Percentiles rank a stretch among this genome's conserved stretches.
These are phyloP conservation scores for Colletotrichum falcatum DNA, from an alignment of 2,329 filamentous ascomycete genomes.

Conservation along the genomic window DNA sequence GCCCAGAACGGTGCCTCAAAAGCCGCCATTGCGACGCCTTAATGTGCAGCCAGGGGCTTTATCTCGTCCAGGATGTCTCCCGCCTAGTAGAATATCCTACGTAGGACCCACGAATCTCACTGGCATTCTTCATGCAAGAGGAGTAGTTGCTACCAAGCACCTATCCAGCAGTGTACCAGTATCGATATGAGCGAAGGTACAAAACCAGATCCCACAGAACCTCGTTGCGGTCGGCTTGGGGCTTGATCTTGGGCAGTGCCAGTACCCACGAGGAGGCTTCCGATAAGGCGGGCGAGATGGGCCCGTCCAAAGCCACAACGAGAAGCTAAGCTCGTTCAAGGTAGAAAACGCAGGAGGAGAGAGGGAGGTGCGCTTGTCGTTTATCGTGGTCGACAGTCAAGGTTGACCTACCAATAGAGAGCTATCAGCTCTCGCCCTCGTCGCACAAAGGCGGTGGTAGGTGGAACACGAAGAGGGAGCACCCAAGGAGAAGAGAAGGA, in stretches of 20 bases:
- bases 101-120: background rate
- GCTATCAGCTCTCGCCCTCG: background rate
- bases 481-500: background rate
- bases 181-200: background rate
- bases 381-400: background rate
- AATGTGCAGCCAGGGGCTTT: background rate
- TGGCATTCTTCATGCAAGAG: background rate
- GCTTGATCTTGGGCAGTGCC: background rate
- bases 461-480: background rate
- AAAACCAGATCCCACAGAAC: background rate
- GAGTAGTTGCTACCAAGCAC: background rate
- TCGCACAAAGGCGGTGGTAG: background rate
- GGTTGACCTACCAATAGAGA: background rate
- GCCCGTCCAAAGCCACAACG: conserved; percentile 1
- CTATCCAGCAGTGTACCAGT: background rate
- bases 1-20: conserved; percentile 24
- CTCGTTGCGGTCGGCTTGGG: background rate
- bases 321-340: background rate
- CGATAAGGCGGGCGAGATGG: background rate
- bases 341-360: background rate
- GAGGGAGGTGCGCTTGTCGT: background rate
- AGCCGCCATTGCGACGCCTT: background rate
- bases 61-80: background rate
- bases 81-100: background rate
- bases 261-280: background rate